Evolutionary conservation across 805 yeast species (phyloP), one percentile per base, ranked within the genome.

Genomic region (Saccharomycopsis sp.): DNA sequence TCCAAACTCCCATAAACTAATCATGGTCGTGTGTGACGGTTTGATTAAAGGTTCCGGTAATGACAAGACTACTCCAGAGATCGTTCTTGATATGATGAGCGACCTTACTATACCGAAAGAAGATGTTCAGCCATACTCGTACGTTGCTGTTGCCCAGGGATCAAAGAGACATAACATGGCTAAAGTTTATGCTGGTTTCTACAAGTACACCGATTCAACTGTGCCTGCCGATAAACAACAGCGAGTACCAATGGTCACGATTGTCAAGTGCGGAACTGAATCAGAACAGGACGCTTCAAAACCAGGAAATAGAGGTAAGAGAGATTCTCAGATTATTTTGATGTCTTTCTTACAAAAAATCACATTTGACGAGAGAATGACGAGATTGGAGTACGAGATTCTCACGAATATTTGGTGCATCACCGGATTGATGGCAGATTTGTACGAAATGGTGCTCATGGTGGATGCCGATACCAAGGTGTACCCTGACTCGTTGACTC

Each of bases 121-220:
- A 18, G 84, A 89, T 15, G 97, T 90, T 3, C 72, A 81, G 67
- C 81, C 97, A 0, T 78, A 83, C 66, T 91, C 97, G 0, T 92
- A 94, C 69, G 96, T 94, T 41, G 96, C 98, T 5, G 97, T 94
- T 47, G 96, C 97, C 2, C 87, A 87, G 65, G 99, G 99, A 64
- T 66, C 88, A 2, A 94, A 90, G 73, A 85, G 99, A 69, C 99
- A 94, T 68, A 94, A 94, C 70, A 91, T 91, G 97, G 97, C 99
- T 29, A 92, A 91, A 71, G 91, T 92, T 1, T 92, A 90, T 67
- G 85, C 97, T 12, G 99, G 99, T 0, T 94, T 89, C 69, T 94
- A 94, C 74, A 85, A 85, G 64, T 94, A 91, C 68, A 84, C 89
- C 65, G 87, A 87, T 63, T 67, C 72, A 2, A 87, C 92, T 1